phyloP scores from a whole-genome alignment of 2,329 filamentous ascomycete species.

The Sporothrix schenckii region DNA sequence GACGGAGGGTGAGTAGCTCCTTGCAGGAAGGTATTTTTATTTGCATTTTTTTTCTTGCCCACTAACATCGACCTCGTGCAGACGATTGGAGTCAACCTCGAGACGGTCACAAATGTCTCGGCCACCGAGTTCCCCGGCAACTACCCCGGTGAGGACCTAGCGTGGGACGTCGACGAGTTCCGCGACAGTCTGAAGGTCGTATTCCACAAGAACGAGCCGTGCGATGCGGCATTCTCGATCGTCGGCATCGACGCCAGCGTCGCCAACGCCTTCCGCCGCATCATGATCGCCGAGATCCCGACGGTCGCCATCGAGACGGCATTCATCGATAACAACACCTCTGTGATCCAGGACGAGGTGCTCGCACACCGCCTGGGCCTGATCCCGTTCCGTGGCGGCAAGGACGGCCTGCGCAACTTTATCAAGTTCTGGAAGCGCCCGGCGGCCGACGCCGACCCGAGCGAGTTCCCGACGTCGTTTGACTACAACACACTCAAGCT shows the following conservation, averaged over 20 bases:
- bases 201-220: constrained; percentile 80
- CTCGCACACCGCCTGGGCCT: constrained; percentile 87
- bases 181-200: constrained; percentile 56
- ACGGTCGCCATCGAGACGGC: constrained; percentile 92
- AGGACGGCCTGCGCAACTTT: constrained; percentile 73
- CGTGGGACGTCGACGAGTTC: constrained; percentile 52
- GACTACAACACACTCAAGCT: constrained; percentile 90
- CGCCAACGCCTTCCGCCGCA: constrained; percentile 96
- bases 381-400: constrained; percentile 81
- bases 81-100: constrained; percentile 83
- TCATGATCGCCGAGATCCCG: constrained; percentile 90
- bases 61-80: constrained; percentile 44
- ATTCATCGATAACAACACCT: constrained; percentile 95
- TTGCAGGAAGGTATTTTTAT: not conserved
- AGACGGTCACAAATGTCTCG: constrained; percentile 86
- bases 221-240: constrained; percentile 85
- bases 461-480: constrained; percentile 54
- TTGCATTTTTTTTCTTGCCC: not conserved
- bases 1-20: constrained; percentile 58
- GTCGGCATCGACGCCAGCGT: constrained; percentile 89
- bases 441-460: constrained; percentile 58
- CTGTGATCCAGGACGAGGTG: constrained; percentile 96
- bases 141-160: constrained; percentile 78
- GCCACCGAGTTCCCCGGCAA: constrained; percentile 93
- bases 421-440: constrained; percentile 81